Evolutionary conservation across 352 stramenopile species (phyloP).

Genomic region (Halophytophthora batemanensis): DNA sequence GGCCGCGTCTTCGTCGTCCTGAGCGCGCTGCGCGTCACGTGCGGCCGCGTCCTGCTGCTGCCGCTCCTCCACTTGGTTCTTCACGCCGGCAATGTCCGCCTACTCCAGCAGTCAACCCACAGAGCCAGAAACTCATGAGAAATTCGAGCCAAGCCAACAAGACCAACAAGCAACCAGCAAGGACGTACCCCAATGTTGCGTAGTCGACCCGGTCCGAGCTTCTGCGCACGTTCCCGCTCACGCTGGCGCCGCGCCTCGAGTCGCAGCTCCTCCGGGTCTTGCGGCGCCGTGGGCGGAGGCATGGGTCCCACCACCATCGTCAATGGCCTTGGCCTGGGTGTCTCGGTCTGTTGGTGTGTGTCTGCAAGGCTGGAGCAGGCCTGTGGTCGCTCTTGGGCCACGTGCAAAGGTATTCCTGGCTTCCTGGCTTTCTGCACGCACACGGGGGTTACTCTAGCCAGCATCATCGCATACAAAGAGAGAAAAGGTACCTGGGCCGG

Average conservation of each 20-base stretch:
- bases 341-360: constrained; percentile 1
- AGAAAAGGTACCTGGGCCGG: too few relatives aligned
- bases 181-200: constrained; percentile 59
- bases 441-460: background rate
- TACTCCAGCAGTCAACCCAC: constrained; percentile 10
- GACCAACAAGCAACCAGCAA: background rate
- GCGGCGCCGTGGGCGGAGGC: constrained; percentile 20
- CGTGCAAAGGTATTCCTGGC: constrained; percentile 17
- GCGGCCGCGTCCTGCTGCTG: constrained; percentile 44
- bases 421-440: too few relatives aligned
- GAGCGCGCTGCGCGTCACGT: constrained; percentile 36
- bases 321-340: too few relatives aligned
- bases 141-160: background rate
- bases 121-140: constrained; percentile 2
- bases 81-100: constrained; percentile 71
- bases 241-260: constrained; percentile 57
- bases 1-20: constrained; percentile 53
- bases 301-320: constrained; percentile 24
- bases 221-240: constrained; percentile 67
- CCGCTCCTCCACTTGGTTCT: constrained; percentile 73
- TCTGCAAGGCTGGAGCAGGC: too few relatives aligned
- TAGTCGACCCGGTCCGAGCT: constrained; percentile 58
- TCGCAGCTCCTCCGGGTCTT: constrained; percentile 43
- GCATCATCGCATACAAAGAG: too few relatives aligned
- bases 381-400: too few relatives aligned